Conservation (phyloP, 805 yeast genomes). For the Ogataea nonfermentans region DNA sequence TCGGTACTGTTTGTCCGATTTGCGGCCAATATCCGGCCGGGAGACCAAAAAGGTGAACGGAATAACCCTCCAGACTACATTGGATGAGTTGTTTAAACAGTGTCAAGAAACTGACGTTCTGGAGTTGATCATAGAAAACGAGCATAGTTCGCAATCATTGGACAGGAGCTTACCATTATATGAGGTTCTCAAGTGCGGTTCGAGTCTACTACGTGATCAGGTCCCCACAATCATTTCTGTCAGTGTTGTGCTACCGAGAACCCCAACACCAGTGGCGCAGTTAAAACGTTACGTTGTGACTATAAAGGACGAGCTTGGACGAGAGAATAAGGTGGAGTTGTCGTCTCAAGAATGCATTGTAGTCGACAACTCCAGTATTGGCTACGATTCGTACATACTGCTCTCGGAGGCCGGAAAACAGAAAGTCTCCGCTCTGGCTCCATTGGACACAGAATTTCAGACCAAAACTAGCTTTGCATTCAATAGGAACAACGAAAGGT, state of each 20-base stretch:
- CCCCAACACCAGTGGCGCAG: neutral
- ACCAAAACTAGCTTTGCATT: neutral
- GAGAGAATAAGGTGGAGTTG: constrained; percentile 22
- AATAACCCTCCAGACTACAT: constrained; percentile 20
- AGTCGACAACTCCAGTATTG: constrained; percentile 32
- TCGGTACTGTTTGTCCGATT: constrained; percentile 6
- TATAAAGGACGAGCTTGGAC: constrained; percentile 17
- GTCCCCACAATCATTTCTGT: constrained; percentile 22
- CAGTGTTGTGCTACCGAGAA: constrained; percentile 8
- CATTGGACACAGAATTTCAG: constrained; percentile 11
- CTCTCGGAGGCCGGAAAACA: constrained; percentile 38
- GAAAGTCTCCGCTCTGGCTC: constrained; percentile 23
- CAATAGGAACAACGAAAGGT: neutral
- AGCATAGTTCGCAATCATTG: constrained; percentile 14
- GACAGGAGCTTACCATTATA: constrained; percentile 18
- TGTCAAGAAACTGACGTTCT: constrained; percentile 7
- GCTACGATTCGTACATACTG: constrained; percentile 37
- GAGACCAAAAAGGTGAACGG: constrained; percentile 5
- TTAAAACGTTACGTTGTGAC: constrained; percentile 30
- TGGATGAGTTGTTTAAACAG: constrained; percentile 14
- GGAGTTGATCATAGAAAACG: constrained; percentile 19
- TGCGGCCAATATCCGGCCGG: neutral
- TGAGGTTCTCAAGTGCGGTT: constrained; percentile 18
- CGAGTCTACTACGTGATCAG: constrained; percentile 15
- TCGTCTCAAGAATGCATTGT: constrained; percentile 43